Evolutionary conservation across 805 yeast genomes (phyloP), one percentile per base, ranked within the genome.

Genomic region (Lipomyces sp.): DNA sequence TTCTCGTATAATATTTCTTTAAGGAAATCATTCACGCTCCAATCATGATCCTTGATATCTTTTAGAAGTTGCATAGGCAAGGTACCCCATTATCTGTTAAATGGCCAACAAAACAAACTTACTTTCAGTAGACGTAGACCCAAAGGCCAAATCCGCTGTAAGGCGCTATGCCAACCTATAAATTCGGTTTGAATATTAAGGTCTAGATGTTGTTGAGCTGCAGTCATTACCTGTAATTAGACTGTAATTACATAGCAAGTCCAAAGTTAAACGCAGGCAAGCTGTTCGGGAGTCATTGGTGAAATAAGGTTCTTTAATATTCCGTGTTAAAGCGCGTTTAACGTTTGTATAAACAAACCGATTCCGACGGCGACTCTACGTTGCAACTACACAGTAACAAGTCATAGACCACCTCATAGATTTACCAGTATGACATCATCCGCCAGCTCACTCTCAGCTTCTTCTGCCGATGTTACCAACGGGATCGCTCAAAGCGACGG

Each of bases 81-180:
- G 24, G 24, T 24, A 24, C 24, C 24, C 1, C 24, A 24, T 24
- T 24, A 24, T 24, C 24, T 24, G 24, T 24, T 24, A 24, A 24
- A 24, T 24, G 24, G 24, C 24, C 24, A 24, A 24, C 24, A 24
- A 24, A 24, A 24, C 24, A 24, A 24, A 24, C 24, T 1, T 1
- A 24, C 24, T 24, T 24, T 75, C 77, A 29, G 72, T 64, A n/a
- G 74, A 51, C 75, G 74, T 39, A 74, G 63, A 57, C 77, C 76
- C 3, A 77, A 76, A 10, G 75, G 62, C 76, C 75, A 74, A 13
- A 75, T 60, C 0, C 76, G 76, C 59, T 75, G 77, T 11, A 75
- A 62, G 11, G 77, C 75, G 57, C 65, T 76, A 71, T 69, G 77
- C 72, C 66, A 78, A 67, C 71, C 76, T 37, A 15, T 15, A 42